phyloP scores from a whole-genome alignment of 805 yeast genomes.

The Wickerhamomyces sydowiorum region DNA sequence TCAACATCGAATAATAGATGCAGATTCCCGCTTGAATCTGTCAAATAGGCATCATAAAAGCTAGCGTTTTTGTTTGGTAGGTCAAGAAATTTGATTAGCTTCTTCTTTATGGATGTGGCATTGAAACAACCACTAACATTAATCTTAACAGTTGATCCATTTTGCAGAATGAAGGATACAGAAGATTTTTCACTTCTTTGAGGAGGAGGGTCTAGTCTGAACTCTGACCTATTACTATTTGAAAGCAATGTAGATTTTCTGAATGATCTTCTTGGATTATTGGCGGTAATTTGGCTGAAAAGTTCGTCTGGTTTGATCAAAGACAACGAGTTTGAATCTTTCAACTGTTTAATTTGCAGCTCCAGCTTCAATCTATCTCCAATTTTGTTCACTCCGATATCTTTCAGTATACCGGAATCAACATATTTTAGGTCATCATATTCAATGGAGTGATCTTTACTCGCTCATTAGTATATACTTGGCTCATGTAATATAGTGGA shows the following conservation, averaged over 20 bases:
- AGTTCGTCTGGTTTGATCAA: conserved; percentile 11
- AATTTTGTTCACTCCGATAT: conserved; percentile 66
- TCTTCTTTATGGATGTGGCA: conserved; percentile 71
- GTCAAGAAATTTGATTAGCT: conserved; percentile 55
- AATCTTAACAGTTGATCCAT: conserved; percentile 64
- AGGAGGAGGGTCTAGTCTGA: conserved; percentile 17
- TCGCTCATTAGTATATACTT: conserved; percentile 1
- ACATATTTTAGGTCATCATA: conserved; percentile 24
- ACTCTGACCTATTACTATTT: conserved; percentile 9
- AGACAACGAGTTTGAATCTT: conserved; percentile 9
- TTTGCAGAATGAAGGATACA: conserved; percentile 70
- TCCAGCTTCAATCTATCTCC: conserved; percentile 79
- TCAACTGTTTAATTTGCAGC: conserved; percentile 45
- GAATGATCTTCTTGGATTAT: background rate
- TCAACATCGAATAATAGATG: conserved; percentile 68
- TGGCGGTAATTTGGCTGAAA: conserved; percentile 6
- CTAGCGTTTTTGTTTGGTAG: conserved; percentile 36
- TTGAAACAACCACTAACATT: conserved; percentile 76
- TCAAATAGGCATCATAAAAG: conserved; percentile 57
- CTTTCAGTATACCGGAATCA: conserved; percentile 63
- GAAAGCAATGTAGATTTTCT: background rate
- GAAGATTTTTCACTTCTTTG: conserved; percentile 11
- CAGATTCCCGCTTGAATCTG: conserved; percentile 34
- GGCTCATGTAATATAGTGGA: background rate
- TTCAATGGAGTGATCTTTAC: conserved; percentile 14